A percentile compares a stretch with the other conserved stretches of the same genome.
These are phyloP conservation scores for Aphanoascus verrucosus DNA, from an alignment of 2,329 filamentous ascomycete genomes.

Conservation along the genomic window DNA sequence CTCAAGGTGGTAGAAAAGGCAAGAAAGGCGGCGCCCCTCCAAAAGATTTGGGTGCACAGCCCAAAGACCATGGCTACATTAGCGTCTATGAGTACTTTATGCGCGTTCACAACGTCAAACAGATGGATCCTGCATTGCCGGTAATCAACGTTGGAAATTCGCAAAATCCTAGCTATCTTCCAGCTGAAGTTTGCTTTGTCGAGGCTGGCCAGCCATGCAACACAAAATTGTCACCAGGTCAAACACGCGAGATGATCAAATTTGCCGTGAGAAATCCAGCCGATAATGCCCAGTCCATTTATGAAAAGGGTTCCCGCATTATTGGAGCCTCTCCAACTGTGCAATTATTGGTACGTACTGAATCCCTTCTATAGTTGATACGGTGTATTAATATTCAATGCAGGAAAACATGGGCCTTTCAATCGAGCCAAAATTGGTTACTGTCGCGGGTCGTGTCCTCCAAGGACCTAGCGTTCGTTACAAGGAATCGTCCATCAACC, in stretches of 20 bases:
- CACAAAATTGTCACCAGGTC: conserved; percentile 47
- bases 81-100: conserved; percentile 44
- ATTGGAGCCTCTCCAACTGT: conserved; percentile 46
- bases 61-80: conserved; percentile 32
- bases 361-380: neutral
- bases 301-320: conserved; percentile 42
- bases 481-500: conserved; percentile 24
- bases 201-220: conserved; percentile 54
- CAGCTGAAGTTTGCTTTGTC: conserved; percentile 55
- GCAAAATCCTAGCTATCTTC: conserved; percentile 51
- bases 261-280: conserved; percentile 60
- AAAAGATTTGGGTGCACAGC: conserved; percentile 23
- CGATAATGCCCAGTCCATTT: conserved; percentile 57
- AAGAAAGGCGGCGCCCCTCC: conserved; percentile 16
- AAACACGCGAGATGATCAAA: conserved; percentile 58
- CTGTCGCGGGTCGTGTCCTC: conserved; percentile 62
- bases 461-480: conserved; percentile 53
- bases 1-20: conserved; percentile 22
- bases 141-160: conserved; percentile 56
- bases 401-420: conserved; percentile 13
- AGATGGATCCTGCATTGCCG: conserved; percentile 34
- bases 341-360: conserved; percentile 36
- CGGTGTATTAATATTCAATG: conserved; percentile 17
- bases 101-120: neutral
- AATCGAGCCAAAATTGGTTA: conserved; percentile 53